Percentiles rank a stretch among this genome's conserved stretches.
Conservation (phyloP, 192 early-diverging fungal genomes). For the Ramicandelaber brevisporus region DNA sequence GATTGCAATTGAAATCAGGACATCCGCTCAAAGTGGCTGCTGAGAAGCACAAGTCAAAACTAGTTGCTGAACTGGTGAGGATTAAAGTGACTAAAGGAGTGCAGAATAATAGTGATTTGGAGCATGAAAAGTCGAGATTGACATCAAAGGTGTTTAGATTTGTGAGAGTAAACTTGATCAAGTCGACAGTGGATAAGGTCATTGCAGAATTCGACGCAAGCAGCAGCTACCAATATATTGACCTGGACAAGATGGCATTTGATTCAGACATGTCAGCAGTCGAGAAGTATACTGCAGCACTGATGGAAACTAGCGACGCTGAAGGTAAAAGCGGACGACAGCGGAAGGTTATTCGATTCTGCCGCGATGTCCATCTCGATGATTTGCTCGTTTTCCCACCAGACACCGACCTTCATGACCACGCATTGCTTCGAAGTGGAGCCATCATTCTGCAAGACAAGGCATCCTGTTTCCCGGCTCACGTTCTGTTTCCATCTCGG, state of each 20-base stretch:
- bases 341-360: slow-evolving; percentile 2
- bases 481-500: slow-evolving; percentile 34
- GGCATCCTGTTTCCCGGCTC: slow-evolving; percentile 83
- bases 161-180: slow-evolving; percentile 68
- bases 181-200: slow-evolving; percentile 37
- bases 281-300: not conserved
- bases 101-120: slow-evolving; percentile 38
- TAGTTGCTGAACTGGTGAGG: slow-evolving; percentile 52
- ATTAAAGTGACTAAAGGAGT: slow-evolving; percentile 41
- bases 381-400: slow-evolving; percentile 70
- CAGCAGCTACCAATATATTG: too few species aligned
- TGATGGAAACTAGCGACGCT: slow-evolving; percentile 1
- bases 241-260: slow-evolving; percentile 29
- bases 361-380: slow-evolving; percentile 43
- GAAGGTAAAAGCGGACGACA: not conserved
- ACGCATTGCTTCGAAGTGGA: slow-evolving; percentile 45
- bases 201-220: slow-evolving; percentile 31
- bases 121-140: slow-evolving; percentile 26
- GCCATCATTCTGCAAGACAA: slow-evolving; percentile 85
- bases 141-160: slow-evolving; percentile 42
- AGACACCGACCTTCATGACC: slow-evolving; percentile 68
- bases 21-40: slow-evolving; percentile 33
- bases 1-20: slow-evolving; percentile 29
- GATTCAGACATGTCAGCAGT: slow-evolving; percentile 7
- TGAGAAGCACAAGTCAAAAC: slow-evolving; percentile 29